Evolutionary conservation across 31 red algal genomes (phyloP).

Genomic region (Asparagopsis taxiformis): DNA sequence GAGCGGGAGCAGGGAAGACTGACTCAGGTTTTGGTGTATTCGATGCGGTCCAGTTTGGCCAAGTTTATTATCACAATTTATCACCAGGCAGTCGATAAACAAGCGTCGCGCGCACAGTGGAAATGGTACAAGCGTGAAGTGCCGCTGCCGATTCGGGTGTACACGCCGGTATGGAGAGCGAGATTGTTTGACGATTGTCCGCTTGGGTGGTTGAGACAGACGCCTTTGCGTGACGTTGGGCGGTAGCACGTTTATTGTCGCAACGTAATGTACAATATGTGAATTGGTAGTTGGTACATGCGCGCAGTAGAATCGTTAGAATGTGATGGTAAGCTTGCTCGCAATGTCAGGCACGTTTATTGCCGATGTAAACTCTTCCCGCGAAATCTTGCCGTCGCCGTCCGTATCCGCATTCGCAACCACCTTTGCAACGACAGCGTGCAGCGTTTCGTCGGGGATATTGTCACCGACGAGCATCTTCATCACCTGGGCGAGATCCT

Average conservation of each 20-base stretch:
- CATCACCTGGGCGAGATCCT: constrained; percentile 63
- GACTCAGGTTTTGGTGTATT: constrained; percentile 39
- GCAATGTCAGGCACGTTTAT: constrained; percentile 52
- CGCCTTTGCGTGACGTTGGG: not conserved
- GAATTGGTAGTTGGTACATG: not conserved
- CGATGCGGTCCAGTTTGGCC: constrained; percentile 36
- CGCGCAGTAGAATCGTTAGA: constrained; percentile 4
- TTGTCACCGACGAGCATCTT: constrained; percentile 86
- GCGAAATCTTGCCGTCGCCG: constrained; percentile 58
- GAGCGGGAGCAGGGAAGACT: constrained; percentile 28
- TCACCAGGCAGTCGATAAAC: constrained; percentile 52
- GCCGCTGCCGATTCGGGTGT: constrained; percentile 54
- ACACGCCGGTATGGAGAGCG: constrained; percentile 51
- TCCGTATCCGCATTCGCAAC: constrained; percentile 67
- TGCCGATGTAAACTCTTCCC: constrained; percentile 42
- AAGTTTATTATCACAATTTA: constrained; percentile 52
- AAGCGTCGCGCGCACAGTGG: constrained; percentile 34
- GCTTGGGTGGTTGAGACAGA: constrained; percentile 42
- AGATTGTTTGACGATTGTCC: constrained; percentile 39
- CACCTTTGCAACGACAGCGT: constrained; percentile 45
- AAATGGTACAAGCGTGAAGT: constrained; percentile 48
- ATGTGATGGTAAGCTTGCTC: constrained; percentile 34
- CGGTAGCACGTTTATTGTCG: not conserved
- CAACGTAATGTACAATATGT: not conserved
- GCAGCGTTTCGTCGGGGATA: constrained; percentile 42